These are phyloP conservation scores for Cyberlindnera bimundalis DNA, from an alignment of 805 yeast species.

Conservation along the genomic window DNA sequence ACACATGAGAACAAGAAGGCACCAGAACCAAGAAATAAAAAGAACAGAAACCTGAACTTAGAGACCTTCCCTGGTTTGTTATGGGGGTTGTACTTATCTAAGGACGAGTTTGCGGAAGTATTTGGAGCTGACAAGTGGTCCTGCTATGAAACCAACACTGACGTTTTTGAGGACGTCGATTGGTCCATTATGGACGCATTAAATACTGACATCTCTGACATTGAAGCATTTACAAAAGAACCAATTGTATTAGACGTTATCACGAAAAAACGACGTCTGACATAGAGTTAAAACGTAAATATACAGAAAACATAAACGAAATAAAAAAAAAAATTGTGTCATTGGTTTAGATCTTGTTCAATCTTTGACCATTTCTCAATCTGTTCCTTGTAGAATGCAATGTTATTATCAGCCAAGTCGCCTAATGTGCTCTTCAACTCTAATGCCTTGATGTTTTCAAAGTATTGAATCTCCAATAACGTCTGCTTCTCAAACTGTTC, in stretches of 20 bases:
- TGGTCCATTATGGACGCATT: conserved; percentile 12
- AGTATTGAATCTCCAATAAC: conserved; percentile 54
- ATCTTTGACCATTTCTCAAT: conserved; percentile 68
- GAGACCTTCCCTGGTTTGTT: conserved; percentile 58
- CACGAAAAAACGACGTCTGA: conserved; percentile 10
- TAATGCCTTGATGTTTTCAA: conserved; percentile 74
- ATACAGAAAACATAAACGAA: neutral
- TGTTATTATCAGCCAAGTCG: conserved; percentile 72
- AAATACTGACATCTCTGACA: conserved; percentile 24
- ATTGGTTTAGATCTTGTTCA: conserved; percentile 34
- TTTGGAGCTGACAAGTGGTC: conserved; percentile 30
- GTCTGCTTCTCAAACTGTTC: conserved; percentile 56
- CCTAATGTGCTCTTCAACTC: conserved; percentile 73
- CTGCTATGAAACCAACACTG: conserved; percentile 16
- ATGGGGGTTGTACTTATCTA: conserved; percentile 50
- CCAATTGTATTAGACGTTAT: conserved; percentile 10
- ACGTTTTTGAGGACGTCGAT: conserved; percentile 20
- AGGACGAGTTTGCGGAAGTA: conserved; percentile 45
- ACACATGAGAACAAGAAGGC: conserved; percentile 82
- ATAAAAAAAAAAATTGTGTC: neutral
- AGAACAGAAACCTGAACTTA: conserved; percentile 55
- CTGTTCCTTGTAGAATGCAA: conserved; percentile 65
- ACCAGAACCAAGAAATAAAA: conserved; percentile 75
- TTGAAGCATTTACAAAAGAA: conserved; percentile 7
- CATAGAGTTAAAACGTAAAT: conserved; percentile 1